Percentiles rank a stretch among this genome's conserved stretches.
phyloP scores from a whole-genome alignment of 305 asterid genomes.

The Solanum hybrid region DNA sequence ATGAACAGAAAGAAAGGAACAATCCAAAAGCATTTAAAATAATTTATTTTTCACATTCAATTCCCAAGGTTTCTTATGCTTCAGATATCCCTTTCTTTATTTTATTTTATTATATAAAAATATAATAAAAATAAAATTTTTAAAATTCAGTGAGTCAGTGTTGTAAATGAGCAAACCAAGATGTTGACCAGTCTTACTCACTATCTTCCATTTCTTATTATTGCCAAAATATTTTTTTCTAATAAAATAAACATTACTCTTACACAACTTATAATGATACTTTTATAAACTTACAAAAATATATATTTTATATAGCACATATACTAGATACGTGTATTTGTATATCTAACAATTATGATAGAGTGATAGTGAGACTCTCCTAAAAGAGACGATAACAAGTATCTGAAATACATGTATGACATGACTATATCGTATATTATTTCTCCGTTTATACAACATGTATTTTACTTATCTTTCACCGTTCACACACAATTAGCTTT shows the following conservation, averaged over 20 bases:
- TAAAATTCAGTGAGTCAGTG: not conserved
- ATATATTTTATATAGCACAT: too few relatives aligned
- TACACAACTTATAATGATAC: not conserved
- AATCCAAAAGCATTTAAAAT: not conserved
- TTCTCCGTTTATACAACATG: not conserved
- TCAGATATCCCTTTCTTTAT: not conserved
- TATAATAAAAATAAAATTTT: too few relatives aligned
- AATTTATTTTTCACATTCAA: not conserved
- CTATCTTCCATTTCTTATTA: not conserved
- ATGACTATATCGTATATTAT: not conserved
- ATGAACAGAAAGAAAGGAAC: not conserved
- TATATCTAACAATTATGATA: not conserved
- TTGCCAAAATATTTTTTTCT: not conserved
- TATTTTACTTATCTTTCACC: not conserved
- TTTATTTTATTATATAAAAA: not conserved
- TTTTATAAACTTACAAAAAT: not conserved
- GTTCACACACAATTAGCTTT: not conserved
- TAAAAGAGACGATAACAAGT: not conserved
- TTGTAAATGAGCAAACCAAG: constrained; percentile 6
- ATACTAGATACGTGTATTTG: not conserved
- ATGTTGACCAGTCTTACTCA: constrained; percentile 37
- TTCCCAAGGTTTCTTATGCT: constrained; percentile 16
- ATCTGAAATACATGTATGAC: not conserved
- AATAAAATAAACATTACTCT: not conserved
- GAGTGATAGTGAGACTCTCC: too few relatives aligned